Base-by-base conservation (phyloP, 495 filamentous ascomycete species). In the Echria macrotheca region DNA sequence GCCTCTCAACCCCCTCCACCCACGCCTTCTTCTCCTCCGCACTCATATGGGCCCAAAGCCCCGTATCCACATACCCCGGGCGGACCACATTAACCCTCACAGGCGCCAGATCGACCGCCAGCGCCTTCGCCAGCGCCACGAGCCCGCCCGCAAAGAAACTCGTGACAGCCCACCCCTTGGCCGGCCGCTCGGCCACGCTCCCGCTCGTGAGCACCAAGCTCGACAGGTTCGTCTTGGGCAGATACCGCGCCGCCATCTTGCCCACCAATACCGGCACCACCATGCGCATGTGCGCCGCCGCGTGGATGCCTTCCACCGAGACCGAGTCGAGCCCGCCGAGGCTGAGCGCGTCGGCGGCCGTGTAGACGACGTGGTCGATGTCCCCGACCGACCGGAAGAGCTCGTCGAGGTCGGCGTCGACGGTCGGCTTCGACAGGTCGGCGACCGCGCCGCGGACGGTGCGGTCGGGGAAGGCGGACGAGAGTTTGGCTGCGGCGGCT, bases 321-420 rank as follows among this genome's bases (percentile, higher is more conserved):
- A 73, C 29, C 12, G 76, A 68, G 4, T 59, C 14, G 2, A 81
- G 29, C 6, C 59, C 56, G 1, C 50, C 50, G 5, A 71, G 43
- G 7, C 59, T 15, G 1, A 77, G 68, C 3, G 59, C 47, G 44
- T 82, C 64, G 0, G 52, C 81, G 0, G 84, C 82, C 0, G 82
- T 85, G 66, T 69, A 78, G 47, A 82, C 74, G 22, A 86, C 68
- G 53, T 86, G 84, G 61, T 86, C 70, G 46, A 86, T 52, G 25
- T 62, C 62, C 18, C 66, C 50, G 15, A 32, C 43, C 15, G 52
- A 56, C 1, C 67, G 33, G 47, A 85, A 73, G 6, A 84, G 66
- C 0, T 45, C 35, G 14, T 68, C 65, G 10, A 85, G 59, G 46
- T 57, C 56, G 26, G 69, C 65, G 1, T 66, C 52, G 42, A 82